These are phyloP conservation scores for Penicillium occitanis DNA, from an alignment of 2,329 filamentous ascomycete genomes.

Conservation along the genomic window DNA sequence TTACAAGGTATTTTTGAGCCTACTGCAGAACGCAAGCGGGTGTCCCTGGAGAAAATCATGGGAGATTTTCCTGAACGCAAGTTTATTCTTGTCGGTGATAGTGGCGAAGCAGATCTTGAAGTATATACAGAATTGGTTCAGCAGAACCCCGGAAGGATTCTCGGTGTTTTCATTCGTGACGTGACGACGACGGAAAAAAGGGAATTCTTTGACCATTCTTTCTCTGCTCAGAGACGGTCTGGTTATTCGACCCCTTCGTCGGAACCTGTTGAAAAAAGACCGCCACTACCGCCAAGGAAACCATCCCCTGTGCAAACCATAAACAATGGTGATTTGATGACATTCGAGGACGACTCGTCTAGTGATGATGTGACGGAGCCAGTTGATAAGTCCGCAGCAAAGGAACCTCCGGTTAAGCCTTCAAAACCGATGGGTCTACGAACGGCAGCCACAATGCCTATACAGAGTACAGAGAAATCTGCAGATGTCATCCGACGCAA, in stretches of 20 bases:
- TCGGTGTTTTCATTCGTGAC: conserved; percentile 91
- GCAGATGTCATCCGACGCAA: conserved; percentile 35
- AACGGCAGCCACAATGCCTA: conserved; percentile 31
- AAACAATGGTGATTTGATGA: conserved; percentile 26
- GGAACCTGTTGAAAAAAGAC: conserved; percentile 34
- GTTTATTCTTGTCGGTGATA: conserved; percentile 92
- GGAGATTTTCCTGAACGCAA: conserved; percentile 84
- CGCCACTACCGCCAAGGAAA: conserved; percentile 42
- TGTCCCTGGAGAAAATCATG: conserved; percentile 79
- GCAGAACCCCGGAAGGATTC: conserved; percentile 76
- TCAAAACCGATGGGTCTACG: conserved; percentile 46
- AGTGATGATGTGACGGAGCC: conserved; percentile 25
- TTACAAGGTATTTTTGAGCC: conserved; percentile 97
- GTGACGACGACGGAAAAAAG: conserved; percentile 76
- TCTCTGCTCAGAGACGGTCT: conserved; percentile 32
- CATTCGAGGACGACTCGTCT: conserved; percentile 33
- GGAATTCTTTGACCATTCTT: conserved; percentile 74
- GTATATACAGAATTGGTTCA: conserved; percentile 93
- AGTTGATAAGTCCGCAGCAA: conserved; percentile 24
- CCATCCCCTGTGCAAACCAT: conserved; percentile 26
- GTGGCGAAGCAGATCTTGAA: conserved; percentile 93
- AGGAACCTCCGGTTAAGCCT: conserved; percentile 43
- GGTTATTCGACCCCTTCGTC: conserved; percentile 18
- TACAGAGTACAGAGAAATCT: conserved; percentile 22
- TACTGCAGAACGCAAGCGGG: conserved; percentile 90